A percentile compares a stretch with the other conserved stretches of the same genome.
Evolutionary conservation across 495 filamentous ascomycete genomes (phyloP).

Genomic region (Chaetomidium leptoderma): DNA sequence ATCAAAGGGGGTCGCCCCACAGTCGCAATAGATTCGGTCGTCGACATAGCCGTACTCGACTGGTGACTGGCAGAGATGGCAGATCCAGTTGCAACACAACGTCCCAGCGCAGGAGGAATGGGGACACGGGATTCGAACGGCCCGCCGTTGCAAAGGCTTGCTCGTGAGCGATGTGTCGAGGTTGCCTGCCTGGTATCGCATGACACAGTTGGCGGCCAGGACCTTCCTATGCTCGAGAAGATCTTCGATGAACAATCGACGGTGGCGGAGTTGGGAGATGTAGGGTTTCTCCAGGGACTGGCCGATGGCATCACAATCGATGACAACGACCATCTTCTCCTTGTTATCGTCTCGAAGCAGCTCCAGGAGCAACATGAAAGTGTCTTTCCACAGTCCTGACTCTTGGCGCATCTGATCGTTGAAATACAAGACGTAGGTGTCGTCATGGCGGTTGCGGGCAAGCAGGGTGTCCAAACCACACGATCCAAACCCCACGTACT

Average conservation of each 20-base stretch:
- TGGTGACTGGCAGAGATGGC: constrained; percentile 23
- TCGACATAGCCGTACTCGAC: constrained; percentile 36
- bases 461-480: background rate
- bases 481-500: background rate
- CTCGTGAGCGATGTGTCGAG: constrained; percentile 18
- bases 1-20: constrained; percentile 27
- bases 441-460: background rate
- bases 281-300: constrained; percentile 3
- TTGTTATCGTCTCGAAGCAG: background rate
- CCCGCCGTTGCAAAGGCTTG: constrained; percentile 21
- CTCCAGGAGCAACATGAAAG: background rate
- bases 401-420: background rate
- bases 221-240: constrained; percentile 23
- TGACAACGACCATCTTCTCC: background rate
- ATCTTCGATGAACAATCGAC: constrained; percentile 18
- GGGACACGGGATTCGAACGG: constrained; percentile 34
- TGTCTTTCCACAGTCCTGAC: background rate
- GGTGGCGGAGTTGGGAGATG: constrained; percentile 22
- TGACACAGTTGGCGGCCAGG: constrained; percentile 24
- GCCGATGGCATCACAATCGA: background rate
- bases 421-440: background rate
- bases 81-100: constrained; percentile 30
- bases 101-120: constrained; percentile 20
- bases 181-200: constrained; percentile 7
- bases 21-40: constrained; percentile 37